Percentiles rank a stretch among this genome's conserved stretches.
Conservation (phyloP, 140 eudicot species). For the Stevia rebaudiana region DNA sequence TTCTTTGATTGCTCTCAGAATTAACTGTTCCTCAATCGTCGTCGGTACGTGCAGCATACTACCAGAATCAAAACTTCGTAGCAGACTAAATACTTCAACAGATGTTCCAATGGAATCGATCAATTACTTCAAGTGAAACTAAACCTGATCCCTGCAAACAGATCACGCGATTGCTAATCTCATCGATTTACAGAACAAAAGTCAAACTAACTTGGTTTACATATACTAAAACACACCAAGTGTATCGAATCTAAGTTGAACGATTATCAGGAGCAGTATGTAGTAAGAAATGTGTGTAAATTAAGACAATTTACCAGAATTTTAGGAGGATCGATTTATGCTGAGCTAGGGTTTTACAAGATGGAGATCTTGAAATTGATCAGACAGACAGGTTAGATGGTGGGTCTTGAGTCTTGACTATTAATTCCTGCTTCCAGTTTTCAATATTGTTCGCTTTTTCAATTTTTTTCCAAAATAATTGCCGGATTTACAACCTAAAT, state of each 20-base stretch:
- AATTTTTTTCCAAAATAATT: background rate
- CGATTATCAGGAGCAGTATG: background rate
- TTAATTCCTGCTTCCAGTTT: background rate
- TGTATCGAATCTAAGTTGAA: conserved; percentile 2
- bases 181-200: background rate
- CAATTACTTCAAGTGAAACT: conserved; percentile 13
- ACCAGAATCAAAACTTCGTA: background rate
- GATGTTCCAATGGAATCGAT: conserved; percentile 11
- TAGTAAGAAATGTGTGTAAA: conserved; percentile 21
- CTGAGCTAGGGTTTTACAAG: conserved; percentile 25
- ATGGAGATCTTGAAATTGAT: conserved; percentile 30
- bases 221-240: background rate
- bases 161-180: conserved; percentile 20
- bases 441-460: background rate
- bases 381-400: background rate
- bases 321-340: conserved; percentile 15
- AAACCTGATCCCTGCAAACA: conserved; percentile 5
- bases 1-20: conserved; percentile 76
- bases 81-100: conserved; percentile 1
- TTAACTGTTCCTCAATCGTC: conserved; percentile 88
- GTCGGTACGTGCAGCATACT: conserved; percentile 67
- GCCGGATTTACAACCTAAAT: no score
- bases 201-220: conserved; percentile 9
- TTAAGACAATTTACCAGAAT: conserved; percentile 18
- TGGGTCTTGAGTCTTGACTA: background rate